A percentile compares a stretch with the other conserved stretches of the same genome.
These are phyloP conservation scores for Emergomyces pasteurianus DNA, from an alignment of 2,329 filamentous ascomycete species.

Conservation along the genomic window DNA sequence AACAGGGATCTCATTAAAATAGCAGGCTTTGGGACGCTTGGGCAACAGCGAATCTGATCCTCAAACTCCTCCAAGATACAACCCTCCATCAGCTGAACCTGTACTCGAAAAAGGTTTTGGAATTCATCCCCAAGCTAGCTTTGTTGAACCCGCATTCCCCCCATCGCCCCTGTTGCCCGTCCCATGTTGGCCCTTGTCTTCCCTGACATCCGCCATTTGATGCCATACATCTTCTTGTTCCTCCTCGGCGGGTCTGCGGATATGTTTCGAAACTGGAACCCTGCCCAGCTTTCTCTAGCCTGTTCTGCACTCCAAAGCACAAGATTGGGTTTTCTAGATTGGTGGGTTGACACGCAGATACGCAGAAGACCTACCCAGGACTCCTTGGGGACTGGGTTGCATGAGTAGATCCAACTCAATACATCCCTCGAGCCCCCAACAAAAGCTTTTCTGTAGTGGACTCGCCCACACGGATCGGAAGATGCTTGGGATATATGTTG, in stretches of 20 bases:
- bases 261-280: slow-evolving; percentile 4
- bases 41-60: slow-evolving; percentile 12
- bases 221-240: neutral
- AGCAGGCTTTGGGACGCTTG: slow-evolving; percentile 7
- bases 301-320: neutral
- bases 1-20: slow-evolving; percentile 12
- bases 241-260: neutral
- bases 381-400: neutral
- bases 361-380: neutral
- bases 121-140: neutral
- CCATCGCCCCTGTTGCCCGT: neutral
- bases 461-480: neutral
- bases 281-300: neutral
- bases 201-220: neutral
- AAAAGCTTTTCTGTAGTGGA: neutral
- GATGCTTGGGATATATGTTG: neutral
- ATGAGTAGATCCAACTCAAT: neutral
- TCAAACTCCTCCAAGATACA: slow-evolving; percentile 12
- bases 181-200: neutral
- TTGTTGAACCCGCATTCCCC: neutral
- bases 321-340: neutral
- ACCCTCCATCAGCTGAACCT: slow-evolving; percentile 14
- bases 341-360: neutral
- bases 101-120: slow-evolving; percentile 2
- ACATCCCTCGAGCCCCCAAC: neutral